Evolutionary conservation across 2,329 filamentous ascomycete genomes (phyloP).

Genomic region (Kalmusia sp.): DNA sequence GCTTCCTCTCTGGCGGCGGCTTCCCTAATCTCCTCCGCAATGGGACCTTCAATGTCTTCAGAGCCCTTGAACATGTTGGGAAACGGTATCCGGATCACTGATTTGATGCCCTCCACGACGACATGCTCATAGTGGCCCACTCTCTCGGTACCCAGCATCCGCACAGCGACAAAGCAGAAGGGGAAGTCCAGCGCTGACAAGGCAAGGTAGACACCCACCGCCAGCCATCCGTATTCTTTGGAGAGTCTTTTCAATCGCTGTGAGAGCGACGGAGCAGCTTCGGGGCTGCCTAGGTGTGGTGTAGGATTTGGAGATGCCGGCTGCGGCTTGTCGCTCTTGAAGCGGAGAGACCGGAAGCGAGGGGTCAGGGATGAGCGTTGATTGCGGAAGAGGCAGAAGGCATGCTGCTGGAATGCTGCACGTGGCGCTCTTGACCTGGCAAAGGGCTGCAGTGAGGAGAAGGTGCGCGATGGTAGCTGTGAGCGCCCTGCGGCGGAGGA

Average conservation of each 20-base stretch:
- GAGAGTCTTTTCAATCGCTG: constrained; percentile 82
- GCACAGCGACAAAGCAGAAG: constrained; percentile 90
- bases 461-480: constrained; percentile 28
- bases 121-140: constrained; percentile 78
- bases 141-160: constrained; percentile 80
- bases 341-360: constrained; percentile 43
- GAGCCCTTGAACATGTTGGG: constrained; percentile 62
- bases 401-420: constrained; percentile 20
- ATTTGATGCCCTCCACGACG: constrained; percentile 67
- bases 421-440: constrained; percentile 13
- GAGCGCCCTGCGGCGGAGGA: constrained; percentile 19
- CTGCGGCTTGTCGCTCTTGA: constrained; percentile 43
- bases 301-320: constrained; percentile 46
- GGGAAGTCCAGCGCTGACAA: constrained; percentile 90
- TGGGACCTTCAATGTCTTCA: constrained; percentile 48
- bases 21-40: constrained; percentile 44
- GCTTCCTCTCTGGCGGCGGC: constrained; percentile 38
- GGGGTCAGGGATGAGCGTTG: constrained; percentile 30
- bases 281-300: constrained; percentile 49
- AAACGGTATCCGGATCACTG: constrained; percentile 66
- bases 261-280: constrained; percentile 63
- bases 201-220: constrained; percentile 86
- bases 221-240: constrained; percentile 92
- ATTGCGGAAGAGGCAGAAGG: constrained; percentile 23
- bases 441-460: constrained; percentile 32